Evolutionary conservation across 345 rosid genomes (phyloP).

Genomic region (Arabidopsis arenosa): DNA sequence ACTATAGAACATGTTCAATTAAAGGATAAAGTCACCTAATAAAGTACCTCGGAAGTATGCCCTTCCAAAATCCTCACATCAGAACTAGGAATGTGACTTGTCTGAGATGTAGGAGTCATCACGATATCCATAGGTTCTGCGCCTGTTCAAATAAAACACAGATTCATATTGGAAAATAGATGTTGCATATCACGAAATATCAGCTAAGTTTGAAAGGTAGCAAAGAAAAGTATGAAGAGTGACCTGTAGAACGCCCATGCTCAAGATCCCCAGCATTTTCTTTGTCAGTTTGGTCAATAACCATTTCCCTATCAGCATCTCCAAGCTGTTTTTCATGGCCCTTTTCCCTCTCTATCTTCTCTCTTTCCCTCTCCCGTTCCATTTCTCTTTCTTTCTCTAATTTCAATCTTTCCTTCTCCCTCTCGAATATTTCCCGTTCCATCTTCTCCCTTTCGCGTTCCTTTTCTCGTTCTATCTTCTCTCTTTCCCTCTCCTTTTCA

Average conservation of each 20-base stretch:
- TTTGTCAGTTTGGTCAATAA: conserved; percentile 60
- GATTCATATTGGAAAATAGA: conserved; percentile 6
- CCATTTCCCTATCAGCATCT: conserved; percentile 60
- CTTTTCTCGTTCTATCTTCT: conserved; percentile 58
- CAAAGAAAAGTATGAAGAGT: conserved; percentile 20
- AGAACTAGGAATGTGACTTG: conserved; percentile 75
- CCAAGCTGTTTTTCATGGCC: conserved; percentile 68
- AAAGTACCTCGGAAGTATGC: conserved; percentile 92
- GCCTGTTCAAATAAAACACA: conserved; percentile 41
- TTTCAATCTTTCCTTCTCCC: conserved; percentile 67
- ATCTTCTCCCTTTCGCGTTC: conserved; percentile 37
- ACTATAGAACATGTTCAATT: conserved; percentile 13
- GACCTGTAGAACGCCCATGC: conserved; percentile 66
- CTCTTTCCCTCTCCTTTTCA: conserved; percentile 76
- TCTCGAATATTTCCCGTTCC: conserved; percentile 58
- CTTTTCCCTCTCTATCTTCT: conserved; percentile 65
- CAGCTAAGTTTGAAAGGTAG: conserved; percentile 5
- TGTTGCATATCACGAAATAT: neutral
- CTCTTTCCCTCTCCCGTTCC: conserved; percentile 52
- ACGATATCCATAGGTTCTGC: conserved; percentile 84
- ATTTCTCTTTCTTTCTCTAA: conserved; percentile 36
- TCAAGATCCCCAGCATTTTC: conserved; percentile 55
- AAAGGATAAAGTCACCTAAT: conserved; percentile 22
- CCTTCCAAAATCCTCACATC: conserved; percentile 97
- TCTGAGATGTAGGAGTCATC: conserved; percentile 56